A percentile compares a stretch with the other conserved stretches of the same genome.
Evolutionary conservation across 306 rosid species (phyloP).

Genomic region (Cicer judaicum): DNA sequence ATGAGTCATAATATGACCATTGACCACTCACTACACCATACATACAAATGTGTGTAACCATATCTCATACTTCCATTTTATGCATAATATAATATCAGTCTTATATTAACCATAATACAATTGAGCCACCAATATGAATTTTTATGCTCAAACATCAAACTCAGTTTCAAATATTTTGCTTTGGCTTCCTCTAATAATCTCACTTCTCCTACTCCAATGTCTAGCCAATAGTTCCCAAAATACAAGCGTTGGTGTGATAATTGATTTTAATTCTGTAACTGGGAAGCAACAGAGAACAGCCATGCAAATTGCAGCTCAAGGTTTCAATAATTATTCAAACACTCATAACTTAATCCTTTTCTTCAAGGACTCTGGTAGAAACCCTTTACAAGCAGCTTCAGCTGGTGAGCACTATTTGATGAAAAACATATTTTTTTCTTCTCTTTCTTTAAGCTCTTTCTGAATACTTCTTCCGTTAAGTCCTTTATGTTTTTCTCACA

Average conservation of each 20-base stretch:
- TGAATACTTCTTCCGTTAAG: not conserved
- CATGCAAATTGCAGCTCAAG: constrained; percentile 53
- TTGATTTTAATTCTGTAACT: constrained; percentile 45
- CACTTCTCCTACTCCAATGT: constrained; percentile 23
- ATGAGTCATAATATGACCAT: not conserved
- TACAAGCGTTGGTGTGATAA: constrained; percentile 46
- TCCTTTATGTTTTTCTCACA: too few relatives aligned
- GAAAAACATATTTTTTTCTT: not conserved
- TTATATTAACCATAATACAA: not conserved
- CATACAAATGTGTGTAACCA: not conserved
- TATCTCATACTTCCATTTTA: not conserved
- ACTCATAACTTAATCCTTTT: constrained; percentile 42
- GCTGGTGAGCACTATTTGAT: constrained; percentile 40
- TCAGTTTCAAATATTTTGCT: constrained; percentile 16
- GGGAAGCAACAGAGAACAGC: constrained; percentile 48
- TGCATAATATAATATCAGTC: not conserved
- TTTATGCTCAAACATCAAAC: not conserved
- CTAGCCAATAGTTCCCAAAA: constrained; percentile 1
- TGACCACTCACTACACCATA: constrained; percentile 7
- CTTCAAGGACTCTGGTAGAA: constrained; percentile 38
- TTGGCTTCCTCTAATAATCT: constrained; percentile 13
- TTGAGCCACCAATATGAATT: constrained; percentile 20
- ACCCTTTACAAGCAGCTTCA: constrained; percentile 53
- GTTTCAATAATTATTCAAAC: constrained; percentile 38
- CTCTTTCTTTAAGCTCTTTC: not conserved